Base-by-base conservation (phyloP, 2,329 filamentous ascomycete genomes). In the Zopfia rhizophila region DNA sequence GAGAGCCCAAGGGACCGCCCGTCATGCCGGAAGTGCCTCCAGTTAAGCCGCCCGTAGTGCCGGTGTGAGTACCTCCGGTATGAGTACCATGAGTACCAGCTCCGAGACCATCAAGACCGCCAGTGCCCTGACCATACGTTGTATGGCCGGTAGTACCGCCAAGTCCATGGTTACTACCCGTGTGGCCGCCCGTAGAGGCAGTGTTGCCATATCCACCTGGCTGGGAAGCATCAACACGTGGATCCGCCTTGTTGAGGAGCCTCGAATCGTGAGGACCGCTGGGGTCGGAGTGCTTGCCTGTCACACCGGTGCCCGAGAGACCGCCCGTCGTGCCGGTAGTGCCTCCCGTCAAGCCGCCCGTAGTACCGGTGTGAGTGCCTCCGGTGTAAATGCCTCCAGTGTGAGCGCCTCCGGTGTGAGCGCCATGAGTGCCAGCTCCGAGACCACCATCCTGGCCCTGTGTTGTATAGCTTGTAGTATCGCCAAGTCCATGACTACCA, bases 211-310 rank as follows among this genome's bases (percentile, higher is more conserved):
- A 57, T 7, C 48, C 45, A 14, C 63, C 63, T 25, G 51, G 47
- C 14, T 50, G 52, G 50, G 62, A 51, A 14, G 59, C 61, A 42
- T 68, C 66, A 10, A 70, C 64, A 3, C 65, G 53, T 13, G 68
- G 68, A 31, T 69, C 68, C 16, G 52, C 54, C 46, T 60, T 52
- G 56, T 72, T 72, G 11, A 36, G 53, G 0, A 62, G 18, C 27
- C 51, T 53, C 6, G 52, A 55, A 29, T 56, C 38, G 48, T 71
- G 68, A 14, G 67, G 67, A 16, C 66, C 68, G 11, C 56, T 54
- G 6, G 64, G 64, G 38, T 66, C 63, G 8, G 40, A 37, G 37
- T 63, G 54, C 21, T 7, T 32, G 43, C 54, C 18, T 56, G 51
- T 32, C 25, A 48, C 56, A 48, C 38, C 44, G n/a, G 8, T n/a